Evolutionary conservation across 2,329 filamentous ascomycete species (phyloP).

Genomic region (Xylariaceae sp.): DNA sequence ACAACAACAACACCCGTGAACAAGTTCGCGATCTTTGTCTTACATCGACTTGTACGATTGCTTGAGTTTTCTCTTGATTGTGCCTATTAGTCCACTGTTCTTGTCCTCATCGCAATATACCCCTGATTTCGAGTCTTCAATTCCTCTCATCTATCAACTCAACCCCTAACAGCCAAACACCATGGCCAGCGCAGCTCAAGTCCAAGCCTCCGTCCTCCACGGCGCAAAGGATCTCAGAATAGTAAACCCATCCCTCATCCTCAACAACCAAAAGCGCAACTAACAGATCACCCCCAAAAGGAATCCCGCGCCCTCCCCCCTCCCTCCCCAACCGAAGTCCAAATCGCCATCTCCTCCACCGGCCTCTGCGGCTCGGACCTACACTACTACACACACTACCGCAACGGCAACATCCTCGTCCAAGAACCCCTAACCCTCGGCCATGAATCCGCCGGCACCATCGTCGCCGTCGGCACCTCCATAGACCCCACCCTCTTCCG

Average conservation of each 20-base stretch:
- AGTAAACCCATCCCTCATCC: slow-evolving; percentile 32
- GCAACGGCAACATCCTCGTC: slow-evolving; percentile 60
- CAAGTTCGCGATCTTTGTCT: too few species aligned
- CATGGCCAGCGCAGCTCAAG: slow-evolving; percentile 13
- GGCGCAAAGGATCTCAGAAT: slow-evolving; percentile 47
- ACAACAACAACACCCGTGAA: too few species aligned
- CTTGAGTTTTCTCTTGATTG: too few species aligned
- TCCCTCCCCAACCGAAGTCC: slow-evolving; percentile 53
- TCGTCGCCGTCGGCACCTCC: slow-evolving; percentile 53
- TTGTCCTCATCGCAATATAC: too few species aligned
- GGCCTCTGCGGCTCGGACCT: slow-evolving; percentile 64
- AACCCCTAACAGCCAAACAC: background rate
- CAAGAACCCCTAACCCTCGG: slow-evolving; percentile 51
- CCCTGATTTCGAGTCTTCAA: too few species aligned
- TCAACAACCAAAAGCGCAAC: background rate
- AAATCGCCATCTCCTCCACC: slow-evolving; percentile 56
- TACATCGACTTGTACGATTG: too few species aligned
- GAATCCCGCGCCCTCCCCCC: slow-evolving; percentile 50
- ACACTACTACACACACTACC: slow-evolving; percentile 62
- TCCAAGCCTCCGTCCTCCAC: slow-evolving; percentile 49
- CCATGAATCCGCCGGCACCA: slow-evolving; percentile 65
- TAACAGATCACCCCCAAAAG: slow-evolving; percentile 24
- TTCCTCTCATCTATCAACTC: background rate
- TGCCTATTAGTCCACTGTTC: too few species aligned
- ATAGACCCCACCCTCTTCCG: slow-evolving; percentile 47